Evolutionary conservation across 352 stramenopile genomes (phyloP).

Genomic region (Phytophthora quininea): DNA sequence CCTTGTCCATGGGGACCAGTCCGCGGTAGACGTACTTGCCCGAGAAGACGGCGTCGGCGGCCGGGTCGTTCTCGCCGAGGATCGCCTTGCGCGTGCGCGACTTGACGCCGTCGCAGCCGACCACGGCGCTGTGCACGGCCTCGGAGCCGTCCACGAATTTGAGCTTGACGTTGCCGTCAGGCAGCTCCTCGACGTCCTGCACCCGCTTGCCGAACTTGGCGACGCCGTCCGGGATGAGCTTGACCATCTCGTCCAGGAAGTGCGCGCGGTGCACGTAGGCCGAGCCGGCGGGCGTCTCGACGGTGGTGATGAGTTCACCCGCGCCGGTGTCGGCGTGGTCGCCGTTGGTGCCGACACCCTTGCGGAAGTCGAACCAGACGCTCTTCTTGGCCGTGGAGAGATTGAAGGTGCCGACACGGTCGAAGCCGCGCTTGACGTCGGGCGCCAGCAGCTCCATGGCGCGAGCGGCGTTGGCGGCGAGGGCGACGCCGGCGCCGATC

Average conservation of each 20-base stretch:
- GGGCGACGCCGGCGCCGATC: constrained; percentile 36
- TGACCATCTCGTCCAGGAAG: constrained; percentile 41
- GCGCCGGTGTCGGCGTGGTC: constrained; percentile 21
- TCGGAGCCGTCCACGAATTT: constrained; percentile 37
- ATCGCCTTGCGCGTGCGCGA: constrained; percentile 35
- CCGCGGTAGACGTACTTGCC: constrained; percentile 45
- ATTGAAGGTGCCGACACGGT: constrained; percentile 45
- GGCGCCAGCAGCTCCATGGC: constrained; percentile 38
- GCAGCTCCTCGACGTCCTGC: constrained; percentile 34
- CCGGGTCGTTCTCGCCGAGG: constrained; percentile 32
- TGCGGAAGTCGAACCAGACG: constrained; percentile 45
- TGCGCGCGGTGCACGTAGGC: constrained; percentile 42
- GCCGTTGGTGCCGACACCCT: constrained; percentile 34
- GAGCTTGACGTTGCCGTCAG: constrained; percentile 39
- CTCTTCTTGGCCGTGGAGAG: constrained; percentile 37
- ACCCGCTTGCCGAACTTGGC: constrained; percentile 39
- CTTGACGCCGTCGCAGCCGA: constrained; percentile 41
- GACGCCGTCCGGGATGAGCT: constrained; percentile 32
- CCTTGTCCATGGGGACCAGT: constrained; percentile 44
- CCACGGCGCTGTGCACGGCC: constrained; percentile 37
- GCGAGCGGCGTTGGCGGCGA: constrained; percentile 29
- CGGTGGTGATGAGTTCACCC: constrained; percentile 34
- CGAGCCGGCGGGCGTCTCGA: constrained; percentile 35
- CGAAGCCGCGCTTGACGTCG: constrained; percentile 36
- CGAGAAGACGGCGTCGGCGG: constrained; percentile 36